These are phyloP conservation scores for Brassica incana DNA, from an alignment of 345 rosid species.

Conservation along the genomic window DNA sequence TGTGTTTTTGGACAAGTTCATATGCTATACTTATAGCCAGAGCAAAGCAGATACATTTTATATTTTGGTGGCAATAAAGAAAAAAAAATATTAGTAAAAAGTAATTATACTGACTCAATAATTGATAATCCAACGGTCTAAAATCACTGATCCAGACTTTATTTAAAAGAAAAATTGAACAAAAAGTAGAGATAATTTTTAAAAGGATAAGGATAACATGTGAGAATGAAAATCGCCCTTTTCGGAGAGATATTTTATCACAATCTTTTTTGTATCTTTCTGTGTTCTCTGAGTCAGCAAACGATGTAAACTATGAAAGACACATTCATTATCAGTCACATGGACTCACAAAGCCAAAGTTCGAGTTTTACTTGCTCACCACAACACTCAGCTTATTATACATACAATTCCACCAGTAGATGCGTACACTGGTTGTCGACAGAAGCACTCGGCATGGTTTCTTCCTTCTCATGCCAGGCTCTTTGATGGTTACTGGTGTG, in stretches of 20 bases:
- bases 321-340: conserved; percentile 17
- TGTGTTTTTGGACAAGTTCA: conserved; percentile 10
- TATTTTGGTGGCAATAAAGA: not conserved
- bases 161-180: conserved; percentile 6
- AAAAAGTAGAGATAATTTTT: conserved; percentile 15
- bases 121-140: conserved; percentile 22
- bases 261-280: conserved; percentile 20
- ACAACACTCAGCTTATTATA: conserved; percentile 20
- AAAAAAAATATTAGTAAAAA: not conserved
- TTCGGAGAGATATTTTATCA: conserved; percentile 25
- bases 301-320: not conserved
- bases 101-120: not conserved
- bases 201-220: conserved; percentile 26
- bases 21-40: conserved; percentile 29
- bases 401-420: conserved; percentile 50
- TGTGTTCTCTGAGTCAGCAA: conserved; percentile 26
- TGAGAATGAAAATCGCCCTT: conserved; percentile 28
- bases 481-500: conserved; percentile 51
- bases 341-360: conserved; percentile 20
- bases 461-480: conserved; percentile 74
- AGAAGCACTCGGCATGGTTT: conserved; percentile 68
- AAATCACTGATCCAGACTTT: conserved; percentile 18
- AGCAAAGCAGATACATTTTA: not conserved
- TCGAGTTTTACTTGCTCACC: not conserved
- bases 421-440: conserved; percentile 82